Base-by-base conservation (phyloP, 441 rosid species). In the Daphne laureola region DNA sequence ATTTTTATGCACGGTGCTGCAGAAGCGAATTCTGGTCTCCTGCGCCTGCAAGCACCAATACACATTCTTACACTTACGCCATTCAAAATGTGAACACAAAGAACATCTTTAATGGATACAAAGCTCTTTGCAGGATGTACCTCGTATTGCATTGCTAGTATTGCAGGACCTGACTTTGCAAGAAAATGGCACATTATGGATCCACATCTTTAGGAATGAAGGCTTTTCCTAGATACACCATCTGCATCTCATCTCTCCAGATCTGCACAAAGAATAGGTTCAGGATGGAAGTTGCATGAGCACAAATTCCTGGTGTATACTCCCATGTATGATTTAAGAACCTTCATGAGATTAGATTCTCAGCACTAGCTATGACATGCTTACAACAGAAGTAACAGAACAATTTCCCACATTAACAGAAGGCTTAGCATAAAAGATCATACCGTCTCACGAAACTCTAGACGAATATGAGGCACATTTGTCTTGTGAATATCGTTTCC, bases 201-300 rank as follows among this genome's bases (percentile, higher is more conserved):
- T 86, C 89, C 55, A 90, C 71, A 55, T 72, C 95, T 15, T 64
- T 64, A 6, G 92, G 83, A 63, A 79, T 64, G 46, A 58, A 15
- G 8, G 90, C 90, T 55, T 78, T 77, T 67, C 88, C 87, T 13
- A 74, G 71, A 72, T 90, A 94, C 63, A 94, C 95, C 54, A 73
- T 87, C 45, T 70, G 93, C 95, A 94, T 77, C 80, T 94, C 97
- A 56, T 87, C 96, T 63, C 81, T 82, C 99, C 99, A 94, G 27
- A 90, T 87, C 96, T 93, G 79, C 68, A 75, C 12, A 54, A 56
- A 9, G 42, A 51, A 27, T 9, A n/a, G 49, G 8, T 31, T 5
- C 38, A 31, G 38, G 11, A 31, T 31, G 38, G 38, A 7, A 31
- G 38, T 5, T 31, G 38, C 38, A 31, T 31, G 11, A 31, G 11